Conservation (phyloP, 768 basidiomycete genomes). For the Cystobasidium onofrii region DNA sequence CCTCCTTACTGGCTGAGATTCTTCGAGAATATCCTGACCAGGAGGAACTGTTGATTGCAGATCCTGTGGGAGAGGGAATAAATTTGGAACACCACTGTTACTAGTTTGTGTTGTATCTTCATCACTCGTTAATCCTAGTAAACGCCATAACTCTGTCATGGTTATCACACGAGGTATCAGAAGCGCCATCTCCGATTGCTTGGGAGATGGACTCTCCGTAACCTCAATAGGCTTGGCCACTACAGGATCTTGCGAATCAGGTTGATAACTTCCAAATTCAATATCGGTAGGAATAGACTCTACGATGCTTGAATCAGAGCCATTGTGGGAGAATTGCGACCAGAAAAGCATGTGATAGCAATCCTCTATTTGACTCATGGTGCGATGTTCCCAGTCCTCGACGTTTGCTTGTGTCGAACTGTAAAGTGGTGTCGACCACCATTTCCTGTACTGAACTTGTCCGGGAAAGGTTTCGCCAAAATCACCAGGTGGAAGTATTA, state of each 20-base stretch:
- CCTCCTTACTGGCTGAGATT: not conserved
- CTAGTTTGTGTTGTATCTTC: not conserved
- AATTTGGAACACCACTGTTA: not conserved
- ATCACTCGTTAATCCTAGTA: no score
- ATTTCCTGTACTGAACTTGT: no score
- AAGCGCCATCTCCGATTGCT: no score
- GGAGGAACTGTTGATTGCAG: not conserved
- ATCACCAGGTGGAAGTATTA: not conserved
- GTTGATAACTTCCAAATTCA: not conserved
- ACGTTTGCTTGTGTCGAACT: no score
- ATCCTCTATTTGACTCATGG: no score
- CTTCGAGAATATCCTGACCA: not conserved
- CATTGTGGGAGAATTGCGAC: not conserved
- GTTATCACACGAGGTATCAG: no score
- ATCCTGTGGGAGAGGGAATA: conserved; percentile 22
- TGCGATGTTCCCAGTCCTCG: no score
- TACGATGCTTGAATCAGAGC: not conserved
- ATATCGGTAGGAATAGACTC: not conserved
- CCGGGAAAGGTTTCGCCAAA: no score
- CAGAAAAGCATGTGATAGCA: not conserved
- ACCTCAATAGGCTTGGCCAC: no score
- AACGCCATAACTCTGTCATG: no score
- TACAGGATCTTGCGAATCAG: not conserved
- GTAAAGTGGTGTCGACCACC: no score
- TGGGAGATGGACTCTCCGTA: no score